phyloP scores from a whole-genome alignment of 352 stramenopile genomes.

The Globisporangium mamillatum region DNA sequence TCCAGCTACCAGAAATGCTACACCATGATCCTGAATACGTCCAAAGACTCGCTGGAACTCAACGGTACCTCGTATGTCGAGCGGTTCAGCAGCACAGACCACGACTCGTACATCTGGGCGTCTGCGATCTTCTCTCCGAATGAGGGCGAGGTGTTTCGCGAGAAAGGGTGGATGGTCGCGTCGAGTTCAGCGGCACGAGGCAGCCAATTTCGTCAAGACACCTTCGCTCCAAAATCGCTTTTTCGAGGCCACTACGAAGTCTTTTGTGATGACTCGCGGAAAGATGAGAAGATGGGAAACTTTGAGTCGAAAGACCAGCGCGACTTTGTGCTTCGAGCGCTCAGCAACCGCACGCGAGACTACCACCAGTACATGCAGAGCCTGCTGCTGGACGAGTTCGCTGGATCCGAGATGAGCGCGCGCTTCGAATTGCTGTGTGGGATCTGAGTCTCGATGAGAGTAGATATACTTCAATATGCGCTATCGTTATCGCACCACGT shows the following conservation, averaged over 20 bases:
- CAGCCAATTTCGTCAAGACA: too few species aligned
- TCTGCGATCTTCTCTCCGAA: constrained; percentile 1
- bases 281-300: not conserved
- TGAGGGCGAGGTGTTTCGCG: not conserved
- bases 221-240: not conserved
- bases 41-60: not conserved
- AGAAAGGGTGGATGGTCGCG: constrained; percentile 13
- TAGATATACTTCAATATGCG: too few species aligned
- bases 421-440: too few species aligned
- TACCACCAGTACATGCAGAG: constrained; percentile 2
- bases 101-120: constrained; percentile 2
- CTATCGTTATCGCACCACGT: too few species aligned
- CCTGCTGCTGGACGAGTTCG: not conserved
- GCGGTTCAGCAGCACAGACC: not conserved
- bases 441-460: too few species aligned
- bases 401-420: not conserved
- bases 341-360: not conserved
- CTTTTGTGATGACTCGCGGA: not conserved
- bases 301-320: not conserved
- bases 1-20: constrained; percentile 14
- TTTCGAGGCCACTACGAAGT: constrained; percentile 9
- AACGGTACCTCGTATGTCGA: constrained; percentile 2
- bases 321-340: constrained; percentile 3
- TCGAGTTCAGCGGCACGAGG: not conserved
- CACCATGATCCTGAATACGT: not conserved